A percentile compares a stretch with the other conserved stretches of the same genome.
These are phyloP conservation scores for Rehmannia glutinosa DNA, from an alignment of 257 asterid species.

Conservation along the genomic window DNA sequence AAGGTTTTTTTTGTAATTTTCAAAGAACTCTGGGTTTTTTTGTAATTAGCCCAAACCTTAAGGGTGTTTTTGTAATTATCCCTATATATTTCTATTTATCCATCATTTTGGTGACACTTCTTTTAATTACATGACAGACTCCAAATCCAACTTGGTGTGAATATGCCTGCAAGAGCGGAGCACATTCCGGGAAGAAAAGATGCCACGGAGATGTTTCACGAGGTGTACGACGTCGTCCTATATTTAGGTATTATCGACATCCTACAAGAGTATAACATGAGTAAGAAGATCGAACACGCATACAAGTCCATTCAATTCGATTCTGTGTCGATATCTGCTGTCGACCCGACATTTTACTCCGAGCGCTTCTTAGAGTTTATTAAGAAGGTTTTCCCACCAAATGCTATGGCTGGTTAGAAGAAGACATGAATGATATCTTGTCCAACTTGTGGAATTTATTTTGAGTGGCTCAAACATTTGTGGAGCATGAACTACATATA, in stretches of 20 bases:
- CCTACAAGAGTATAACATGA: slow-evolving; percentile 63
- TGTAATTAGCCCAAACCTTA: too few species aligned
- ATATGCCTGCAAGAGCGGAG: slow-evolving; percentile 80
- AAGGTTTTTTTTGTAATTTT: too few species aligned
- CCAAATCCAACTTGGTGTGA: slow-evolving; percentile 78
- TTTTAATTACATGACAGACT: slow-evolving; percentile 30
- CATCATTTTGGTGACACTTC: not conserved
- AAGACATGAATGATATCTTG: too few species aligned
- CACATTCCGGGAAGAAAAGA: slow-evolving; percentile 37
- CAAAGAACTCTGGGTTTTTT: too few species aligned
- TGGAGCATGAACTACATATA: too few species aligned
- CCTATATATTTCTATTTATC: not conserved
- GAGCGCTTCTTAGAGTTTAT: slow-evolving; percentile 54
- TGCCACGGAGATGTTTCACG: slow-evolving; percentile 37
- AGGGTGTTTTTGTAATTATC: too few species aligned
- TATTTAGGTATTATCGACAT: slow-evolving; percentile 74
- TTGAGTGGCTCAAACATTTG: not conserved
- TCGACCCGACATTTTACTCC: slow-evolving; percentile 63
- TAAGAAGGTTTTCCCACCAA: slow-evolving; percentile 61
- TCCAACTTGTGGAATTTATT: not conserved
- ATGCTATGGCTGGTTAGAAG: slow-evolving; percentile 17
- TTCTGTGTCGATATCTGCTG: slow-evolving; percentile 66
- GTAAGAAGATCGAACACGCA: slow-evolving; percentile 64
- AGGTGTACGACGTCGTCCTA: slow-evolving; percentile 61
- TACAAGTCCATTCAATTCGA: slow-evolving; percentile 61